These are phyloP conservation scores for Daldinia caldariorum DNA, from an alignment of 495 filamentous ascomycete species.

Conservation along the genomic window DNA sequence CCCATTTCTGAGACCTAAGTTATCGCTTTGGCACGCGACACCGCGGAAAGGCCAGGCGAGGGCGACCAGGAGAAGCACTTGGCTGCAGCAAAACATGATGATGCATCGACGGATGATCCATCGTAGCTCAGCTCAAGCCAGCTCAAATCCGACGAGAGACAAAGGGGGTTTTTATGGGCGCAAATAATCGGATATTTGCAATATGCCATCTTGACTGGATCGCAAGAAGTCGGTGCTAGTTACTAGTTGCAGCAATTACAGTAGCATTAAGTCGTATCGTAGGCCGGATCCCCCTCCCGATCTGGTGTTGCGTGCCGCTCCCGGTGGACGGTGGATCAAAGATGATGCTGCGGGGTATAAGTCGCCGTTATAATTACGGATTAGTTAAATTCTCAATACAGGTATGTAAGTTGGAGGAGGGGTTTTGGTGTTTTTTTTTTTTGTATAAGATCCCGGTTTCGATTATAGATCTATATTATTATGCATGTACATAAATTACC, in stretches of 20 bases:
- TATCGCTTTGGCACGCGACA: constrained; percentile 38
- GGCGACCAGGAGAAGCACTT: constrained; percentile 5
- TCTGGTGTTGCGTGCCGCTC: constrained; percentile 31
- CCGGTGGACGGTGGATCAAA: constrained; percentile 23
- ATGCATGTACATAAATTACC: too few species aligned
- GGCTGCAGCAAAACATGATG: constrained; percentile 34
- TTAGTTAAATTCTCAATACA: neutral
- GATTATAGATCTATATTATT: neutral
- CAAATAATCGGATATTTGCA: constrained; percentile 25
- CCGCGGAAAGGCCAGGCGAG: constrained; percentile 56
- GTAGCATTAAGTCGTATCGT: constrained; percentile 25
- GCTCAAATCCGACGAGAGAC: neutral
- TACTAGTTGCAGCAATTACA: neutral
- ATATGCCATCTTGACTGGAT: constrained; percentile 21
- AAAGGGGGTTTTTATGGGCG: neutral
- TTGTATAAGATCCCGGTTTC: neutral
- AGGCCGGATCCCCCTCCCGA: constrained; percentile 12
- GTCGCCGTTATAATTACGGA: neutral
- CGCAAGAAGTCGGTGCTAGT: constrained; percentile 18
- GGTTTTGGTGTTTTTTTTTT: neutral
- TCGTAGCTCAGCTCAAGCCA: neutral
- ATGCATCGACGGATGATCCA: constrained; percentile 14
- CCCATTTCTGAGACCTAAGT: constrained; percentile 50
- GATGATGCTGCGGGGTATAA: constrained; percentile 36
- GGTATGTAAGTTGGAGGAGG: neutral